phyloP scores from a whole-genome alignment of 306 rosid species.

The Heteromeles arbutifolia region DNA sequence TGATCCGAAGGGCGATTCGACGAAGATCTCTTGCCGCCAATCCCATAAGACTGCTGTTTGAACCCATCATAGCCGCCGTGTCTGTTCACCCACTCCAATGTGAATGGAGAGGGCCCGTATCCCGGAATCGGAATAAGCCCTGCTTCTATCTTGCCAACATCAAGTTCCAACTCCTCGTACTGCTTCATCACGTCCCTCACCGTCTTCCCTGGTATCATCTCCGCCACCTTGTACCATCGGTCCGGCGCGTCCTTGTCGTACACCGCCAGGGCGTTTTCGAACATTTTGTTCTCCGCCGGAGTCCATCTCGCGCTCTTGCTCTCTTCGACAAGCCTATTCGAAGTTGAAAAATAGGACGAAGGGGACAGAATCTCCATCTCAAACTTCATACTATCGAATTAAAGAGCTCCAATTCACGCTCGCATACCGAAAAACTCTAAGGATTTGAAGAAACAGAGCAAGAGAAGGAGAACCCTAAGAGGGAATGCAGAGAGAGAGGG shows the following conservation, averaged over 20 bases:
- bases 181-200: constrained; percentile 62
- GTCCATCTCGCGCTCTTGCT: constrained; percentile 59
- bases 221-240: constrained; percentile 77
- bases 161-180: constrained; percentile 63
- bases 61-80: constrained; percentile 50
- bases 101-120: constrained; percentile 49
- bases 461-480: constrained; percentile 2
- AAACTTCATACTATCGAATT: constrained; percentile 47
- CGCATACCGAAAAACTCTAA: neutral
- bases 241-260: constrained; percentile 72
- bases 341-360: constrained; percentile 33
- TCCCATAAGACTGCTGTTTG: constrained; percentile 38
- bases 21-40: constrained; percentile 50
- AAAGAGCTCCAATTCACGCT: neutral
- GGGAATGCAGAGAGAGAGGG: constrained; percentile 18
- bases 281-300: constrained; percentile 69
- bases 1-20: constrained; percentile 51
- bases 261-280: constrained; percentile 85
- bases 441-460: constrained; percentile 16
- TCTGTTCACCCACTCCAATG: constrained; percentile 65
- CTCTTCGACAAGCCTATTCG: constrained; percentile 49
- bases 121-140: constrained; percentile 76
- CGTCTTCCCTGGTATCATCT: constrained; percentile 71
- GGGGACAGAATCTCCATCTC: constrained; percentile 67
- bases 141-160: constrained; percentile 74